Evolutionary conservation across 306 rosid species (phyloP), one percentile per base, ranked within the genome.

Genomic region (Canavalia gladiata): DNA sequence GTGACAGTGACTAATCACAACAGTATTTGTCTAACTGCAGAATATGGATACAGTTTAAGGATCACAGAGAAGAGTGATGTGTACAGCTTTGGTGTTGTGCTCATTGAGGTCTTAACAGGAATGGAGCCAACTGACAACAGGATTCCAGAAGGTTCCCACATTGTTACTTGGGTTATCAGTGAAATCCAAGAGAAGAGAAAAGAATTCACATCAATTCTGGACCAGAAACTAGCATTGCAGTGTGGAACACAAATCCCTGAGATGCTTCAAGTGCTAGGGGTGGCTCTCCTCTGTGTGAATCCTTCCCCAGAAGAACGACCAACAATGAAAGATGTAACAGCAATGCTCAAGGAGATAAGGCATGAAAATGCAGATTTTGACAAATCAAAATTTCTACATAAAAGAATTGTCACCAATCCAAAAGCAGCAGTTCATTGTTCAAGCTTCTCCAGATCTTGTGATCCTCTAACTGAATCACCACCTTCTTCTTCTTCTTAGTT

Each of bases 61-160:
- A 90, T 92, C 90, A 92, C 97, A 66, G 95, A 86, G 81, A 92
- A 90, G 75, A 90, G 97, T 74, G 97, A 92, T 76, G 97, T 92
- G 79, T 92, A 92, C 31, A 92, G 97, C 80, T 92, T 87, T 55
- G 97, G 97, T 2, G 95, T 92, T 50, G 93, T 92, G 72, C 87
- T 92, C 13, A 78, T 92, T 8, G 97, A 92, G 92, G 80, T 89
- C 62, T 82, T 92, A 55, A 92, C 95, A 0, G 95, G 95, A 34
- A 89, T 77, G 87, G 89, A 90, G 51, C 97, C 97, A 42, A 90
- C 80, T 11, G 92, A 89, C 58, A 58, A 54, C 75, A 80, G 86
- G 82, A 87, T 88, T 78, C 92, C 95, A 18, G 97, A 90, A n/a
- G 92, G 89, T 56, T 86, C 80, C 13, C 95, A 92, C 84, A 85